Evolutionary conservation across 2,329 filamentous ascomycete species (phyloP), one percentile per base, ranked within the genome.

Genomic region (Penicillium glabrum): DNA sequence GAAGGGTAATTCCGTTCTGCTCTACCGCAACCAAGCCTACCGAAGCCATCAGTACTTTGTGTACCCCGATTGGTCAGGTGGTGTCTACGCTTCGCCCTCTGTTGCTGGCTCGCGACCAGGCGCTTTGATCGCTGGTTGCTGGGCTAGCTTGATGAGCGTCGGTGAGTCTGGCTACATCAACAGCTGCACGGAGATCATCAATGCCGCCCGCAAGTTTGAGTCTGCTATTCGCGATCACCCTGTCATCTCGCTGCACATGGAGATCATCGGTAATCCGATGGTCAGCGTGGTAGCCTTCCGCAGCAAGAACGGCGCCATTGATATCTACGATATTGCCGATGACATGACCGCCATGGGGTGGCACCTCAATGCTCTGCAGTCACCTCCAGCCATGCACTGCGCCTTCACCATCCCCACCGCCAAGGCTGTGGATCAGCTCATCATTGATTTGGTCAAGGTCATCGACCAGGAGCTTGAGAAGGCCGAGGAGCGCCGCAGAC

Each of bases 11-110:
- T 95, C 89, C 51, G 95, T 92, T 1, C 83, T 96, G 14, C 83
- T 99, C 43, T 99, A 99, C 82, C 91, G 95, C 67, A 89, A 86
- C 46, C 83, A 87, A 33, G 79, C 84, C 46, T 84, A 96, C 63
- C 87, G 95, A 65, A 86, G 86, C 56, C 93, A 96, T 76, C 95
- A 99, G 77, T 99, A 99, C 82, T 99, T 96, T 76, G 89, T 99
- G 72, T 91, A 89, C 31, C 89, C 95, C 7, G 90, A 96, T 77
- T 99, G 95, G 95, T 87, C 89, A 10, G 95, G 95, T 58, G 95
- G 95, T 67, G 92, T 99, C 9, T 99, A 99, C 75, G 95, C 92
- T 41, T 96, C 90, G 1, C 95, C 95, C 0, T 90, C 89, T 5
- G 90, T 98, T 51, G 93, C 95, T 1, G 95, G 95, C 6, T 96